Base-by-base conservation (phyloP, 768 basidiomycete genomes). In the Trichaptum fuscoviolaceum region DNA sequence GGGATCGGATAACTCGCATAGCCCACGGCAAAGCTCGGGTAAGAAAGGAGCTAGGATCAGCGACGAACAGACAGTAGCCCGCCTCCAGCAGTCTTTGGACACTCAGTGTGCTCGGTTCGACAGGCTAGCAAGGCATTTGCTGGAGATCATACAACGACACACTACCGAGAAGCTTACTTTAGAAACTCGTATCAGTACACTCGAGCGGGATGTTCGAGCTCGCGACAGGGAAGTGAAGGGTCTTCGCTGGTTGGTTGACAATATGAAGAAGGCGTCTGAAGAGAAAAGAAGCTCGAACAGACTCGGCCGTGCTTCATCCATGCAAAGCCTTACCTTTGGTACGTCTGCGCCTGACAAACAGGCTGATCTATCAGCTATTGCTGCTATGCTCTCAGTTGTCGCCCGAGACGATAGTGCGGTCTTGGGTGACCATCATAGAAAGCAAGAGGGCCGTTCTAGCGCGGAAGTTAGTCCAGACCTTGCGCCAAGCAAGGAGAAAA, bases 61-160 rank as follows among this genome's bases (percentile, higher is more conserved):
- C 42, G 3, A 52, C 42, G 20, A 52, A 20, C 42, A 52, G 42
- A 52, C 42, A 52, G 42, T 34, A 7, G 9, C 59, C 24, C 24
- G 59, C 59, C 59, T 61, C 17, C 59, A 34, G 23, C 25, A 61
- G 59, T 25, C 30, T 34, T 23, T 61, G 59, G 59, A 52, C 42
- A 52, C 15, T 25, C 59, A 61, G 59, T 25, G 30, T 24, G 59
- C 59, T 61, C 59, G 59, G 3, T 61, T 61, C 59, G 59, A 61
- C 23, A 25, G 59, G 15, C 23, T 61, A 34, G 59, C 59, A 34
- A 5, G 30, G 1, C 30, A 61, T 17, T 23, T 61, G 3, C 59
- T 61, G 17, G 24, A 25, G 9, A 34, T 61, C 15, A 61, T 61
- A 18, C 59, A 61, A 61, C 59, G 59, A 17, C 59, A 61, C 23